Evolutionary conservation across 163 green algal genomes (phyloP).

Genomic region (Smithsoniella earleae): DNA sequence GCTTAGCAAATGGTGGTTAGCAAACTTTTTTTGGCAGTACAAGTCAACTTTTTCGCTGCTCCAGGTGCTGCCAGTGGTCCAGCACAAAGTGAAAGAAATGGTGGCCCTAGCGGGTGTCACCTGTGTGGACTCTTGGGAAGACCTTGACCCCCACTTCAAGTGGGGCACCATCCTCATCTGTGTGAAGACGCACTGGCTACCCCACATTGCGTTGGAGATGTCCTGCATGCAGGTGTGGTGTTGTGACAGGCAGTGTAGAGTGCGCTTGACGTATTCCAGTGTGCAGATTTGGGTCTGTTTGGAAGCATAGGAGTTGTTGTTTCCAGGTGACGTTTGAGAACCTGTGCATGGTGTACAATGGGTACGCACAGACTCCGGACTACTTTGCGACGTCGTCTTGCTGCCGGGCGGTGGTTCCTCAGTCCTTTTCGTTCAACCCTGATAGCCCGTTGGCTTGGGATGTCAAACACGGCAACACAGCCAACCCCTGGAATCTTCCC

Average conservation of each 20-base stretch:
- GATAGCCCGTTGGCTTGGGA: background rate
- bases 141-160: background rate
- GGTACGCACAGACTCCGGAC: constrained; percentile 25
- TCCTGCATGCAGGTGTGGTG: constrained; percentile 19
- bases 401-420: constrained; percentile 17
- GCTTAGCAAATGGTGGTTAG: background rate
- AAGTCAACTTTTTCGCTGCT: background rate
- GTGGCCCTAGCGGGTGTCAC: background rate
- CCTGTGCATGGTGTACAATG: constrained; percentile 25
- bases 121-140: constrained; percentile 15
- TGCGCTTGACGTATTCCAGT: no score
- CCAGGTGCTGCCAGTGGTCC: background rate
- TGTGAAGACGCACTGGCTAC: constrained; percentile 24
- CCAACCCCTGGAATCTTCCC: constrained; percentile 18
- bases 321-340: constrained; percentile 30
- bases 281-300: no score
- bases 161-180: constrained; percentile 24
- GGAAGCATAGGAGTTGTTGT: no score
- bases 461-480: constrained; percentile 24
- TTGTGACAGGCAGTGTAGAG: no score
- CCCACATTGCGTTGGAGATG: constrained; percentile 10
- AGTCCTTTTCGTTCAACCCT: constrained; percentile 12
- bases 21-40: background rate
- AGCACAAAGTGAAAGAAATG: background rate
- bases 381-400: constrained; percentile 1